phyloP scores from a whole-genome alignment of 257 asterid genomes.

The Ballota nigra region DNA sequence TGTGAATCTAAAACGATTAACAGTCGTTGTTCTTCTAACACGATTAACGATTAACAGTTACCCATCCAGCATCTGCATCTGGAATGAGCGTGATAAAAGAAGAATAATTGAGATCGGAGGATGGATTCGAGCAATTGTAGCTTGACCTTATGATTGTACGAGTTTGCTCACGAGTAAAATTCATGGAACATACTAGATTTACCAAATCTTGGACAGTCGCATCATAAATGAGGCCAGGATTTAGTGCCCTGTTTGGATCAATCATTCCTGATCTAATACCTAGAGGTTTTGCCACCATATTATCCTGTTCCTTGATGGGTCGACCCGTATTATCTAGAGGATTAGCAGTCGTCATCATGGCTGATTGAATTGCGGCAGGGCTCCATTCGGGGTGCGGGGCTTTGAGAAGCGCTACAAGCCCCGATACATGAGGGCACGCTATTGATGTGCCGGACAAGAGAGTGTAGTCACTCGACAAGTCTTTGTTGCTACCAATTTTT shows the following conservation, averaged over 20 bases:
- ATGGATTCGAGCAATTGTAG: conserved; percentile 40
- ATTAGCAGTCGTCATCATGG: conserved; percentile 50
- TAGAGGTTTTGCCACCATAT: conserved; percentile 19
- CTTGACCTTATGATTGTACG: conserved; percentile 29
- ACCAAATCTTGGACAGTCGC: conserved; percentile 30
- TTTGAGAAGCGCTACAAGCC: conserved; percentile 39
- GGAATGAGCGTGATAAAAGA: conserved; percentile 31
- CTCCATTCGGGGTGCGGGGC: conserved; percentile 48
- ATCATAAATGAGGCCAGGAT: conserved; percentile 45
- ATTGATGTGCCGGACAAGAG: conserved; percentile 42
- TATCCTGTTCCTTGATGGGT: conserved; percentile 29
- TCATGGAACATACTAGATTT: conserved; percentile 43
- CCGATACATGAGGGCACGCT: conserved; percentile 46
- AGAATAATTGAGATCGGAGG: conserved; percentile 42
- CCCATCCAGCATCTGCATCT: not conserved
- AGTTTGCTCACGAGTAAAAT: conserved; percentile 37
- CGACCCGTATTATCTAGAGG: conserved; percentile 30
- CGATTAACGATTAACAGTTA: not conserved
- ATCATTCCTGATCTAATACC: conserved; percentile 41
- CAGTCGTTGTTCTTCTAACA: no score
- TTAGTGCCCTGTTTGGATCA: conserved; percentile 40
- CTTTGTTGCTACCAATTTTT: conserved; percentile 17
- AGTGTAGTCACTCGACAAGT: conserved; percentile 27
- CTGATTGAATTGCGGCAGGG: conserved; percentile 43
- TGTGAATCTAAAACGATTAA: no score